Conservation (phyloP, 2,329 filamentous ascomycete genomes). For the Botrytis byssoidea region DNA sequence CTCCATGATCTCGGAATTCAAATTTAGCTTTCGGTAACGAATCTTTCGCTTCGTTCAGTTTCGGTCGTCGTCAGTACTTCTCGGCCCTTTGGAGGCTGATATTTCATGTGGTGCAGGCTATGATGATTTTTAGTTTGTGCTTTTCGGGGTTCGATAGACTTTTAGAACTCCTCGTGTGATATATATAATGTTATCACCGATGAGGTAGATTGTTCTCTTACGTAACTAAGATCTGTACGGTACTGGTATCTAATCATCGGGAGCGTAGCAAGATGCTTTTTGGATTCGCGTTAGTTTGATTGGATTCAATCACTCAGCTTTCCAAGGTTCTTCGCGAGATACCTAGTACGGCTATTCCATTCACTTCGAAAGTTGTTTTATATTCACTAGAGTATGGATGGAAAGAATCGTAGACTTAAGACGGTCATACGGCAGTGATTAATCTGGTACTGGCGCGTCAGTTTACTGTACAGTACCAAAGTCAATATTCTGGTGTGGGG, state of each 20-base stretch:
- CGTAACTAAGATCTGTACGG: neutral
- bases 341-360: neutral
- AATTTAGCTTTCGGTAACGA: neutral
- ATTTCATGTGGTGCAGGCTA: neutral
- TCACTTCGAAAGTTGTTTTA: neutral
- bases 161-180: neutral
- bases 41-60: neutral
- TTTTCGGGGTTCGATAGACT: neutral
- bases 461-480: neutral
- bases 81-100: no score
- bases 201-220: neutral
- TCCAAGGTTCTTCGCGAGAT: no score
- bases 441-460: neutral
- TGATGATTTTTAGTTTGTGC: neutral
- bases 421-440: neutral
- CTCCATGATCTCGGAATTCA: neutral
- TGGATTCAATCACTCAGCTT: neutral
- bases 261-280: neutral
- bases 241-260: neutral
- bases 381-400: neutral
- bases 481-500: rapidly evolving
- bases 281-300: neutral
- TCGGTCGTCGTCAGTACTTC: neutral
- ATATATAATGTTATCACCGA: neutral
- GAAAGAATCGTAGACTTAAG: neutral